Conservation (phyloP, 1,284 basidiomycete genomes). For the Cryptococcus floricola region DNA sequence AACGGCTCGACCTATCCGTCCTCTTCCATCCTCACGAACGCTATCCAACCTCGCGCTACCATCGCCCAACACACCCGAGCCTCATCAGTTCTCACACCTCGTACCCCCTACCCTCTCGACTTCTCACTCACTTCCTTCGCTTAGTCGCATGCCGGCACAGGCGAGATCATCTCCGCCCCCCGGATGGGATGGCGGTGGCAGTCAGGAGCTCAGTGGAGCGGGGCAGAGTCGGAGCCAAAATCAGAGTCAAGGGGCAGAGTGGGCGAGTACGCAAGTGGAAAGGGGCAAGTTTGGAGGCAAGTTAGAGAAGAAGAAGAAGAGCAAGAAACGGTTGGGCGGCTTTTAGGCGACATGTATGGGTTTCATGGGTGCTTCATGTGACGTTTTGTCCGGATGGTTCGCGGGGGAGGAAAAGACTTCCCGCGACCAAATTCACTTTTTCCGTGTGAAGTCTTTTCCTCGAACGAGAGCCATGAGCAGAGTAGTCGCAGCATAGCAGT, state of each 20-base stretch:
- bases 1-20: not conserved
- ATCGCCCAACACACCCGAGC: not conserved
- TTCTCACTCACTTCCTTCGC: not conserved
- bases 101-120: not conserved
- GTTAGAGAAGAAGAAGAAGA: conserved; percentile 21
- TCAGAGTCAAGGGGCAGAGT: conserved; percentile 4
- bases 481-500: too few species aligned
- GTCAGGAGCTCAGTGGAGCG: not conserved
- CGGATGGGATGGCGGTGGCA: not conserved
- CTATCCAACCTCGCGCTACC: not conserved
- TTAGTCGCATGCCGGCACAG: not conserved
- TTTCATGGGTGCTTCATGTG: too few species aligned
- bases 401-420: too few species aligned
- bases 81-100: not conserved
- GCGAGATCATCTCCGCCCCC: conserved; percentile 11
- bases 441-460: too few species aligned
- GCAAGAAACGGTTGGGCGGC: conserved; percentile 37
- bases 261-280: conserved; percentile 32
- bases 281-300: conserved; percentile 31
- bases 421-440: too few species aligned
- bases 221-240: conserved; percentile 1
- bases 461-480: too few species aligned
- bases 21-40: not conserved
- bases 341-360: conserved; percentile 19
- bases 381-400: too few species aligned